Conservation (phyloP, 257 asterid species). For the Petrea volubilis region DNA sequence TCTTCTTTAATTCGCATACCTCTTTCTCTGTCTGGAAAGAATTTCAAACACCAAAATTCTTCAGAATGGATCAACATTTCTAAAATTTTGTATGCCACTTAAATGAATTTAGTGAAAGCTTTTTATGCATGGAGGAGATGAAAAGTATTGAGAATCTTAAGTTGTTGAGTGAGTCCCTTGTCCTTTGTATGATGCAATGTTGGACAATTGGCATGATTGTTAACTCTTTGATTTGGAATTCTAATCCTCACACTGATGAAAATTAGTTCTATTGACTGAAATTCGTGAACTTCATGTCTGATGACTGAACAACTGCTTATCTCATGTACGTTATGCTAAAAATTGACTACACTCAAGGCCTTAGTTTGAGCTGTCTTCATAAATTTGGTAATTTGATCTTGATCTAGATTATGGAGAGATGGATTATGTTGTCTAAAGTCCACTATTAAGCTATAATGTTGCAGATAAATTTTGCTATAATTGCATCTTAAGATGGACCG, state of each 20-base stretch:
- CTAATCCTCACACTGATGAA: too few species aligned
- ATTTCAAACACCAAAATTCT: background rate
- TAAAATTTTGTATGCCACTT: background rate
- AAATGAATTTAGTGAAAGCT: background rate
- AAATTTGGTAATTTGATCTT: background rate
- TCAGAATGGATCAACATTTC: background rate
- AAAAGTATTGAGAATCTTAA: too few species aligned
- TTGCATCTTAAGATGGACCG: constrained; percentile 69
- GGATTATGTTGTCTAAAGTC: background rate
- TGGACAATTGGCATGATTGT: too few species aligned
- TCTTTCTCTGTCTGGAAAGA: background rate
- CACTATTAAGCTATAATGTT: constrained; percentile 27
- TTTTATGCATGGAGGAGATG: background rate
- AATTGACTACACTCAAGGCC: background rate
- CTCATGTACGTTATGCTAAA: background rate
- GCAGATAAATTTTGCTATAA: constrained; percentile 79
- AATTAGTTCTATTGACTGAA: background rate
- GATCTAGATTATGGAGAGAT: background rate
- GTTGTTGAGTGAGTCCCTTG: too few species aligned
- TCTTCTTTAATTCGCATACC: background rate
- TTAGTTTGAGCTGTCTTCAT: constrained; percentile 10
- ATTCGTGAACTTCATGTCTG: background rate
- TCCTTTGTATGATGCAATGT: too few species aligned
- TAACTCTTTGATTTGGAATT: too few species aligned
- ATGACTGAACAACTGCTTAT: background rate